Base-by-base conservation (phyloP, 2,329 filamentous ascomycete genomes). In the Ampelomyces quisqualis region DNA sequence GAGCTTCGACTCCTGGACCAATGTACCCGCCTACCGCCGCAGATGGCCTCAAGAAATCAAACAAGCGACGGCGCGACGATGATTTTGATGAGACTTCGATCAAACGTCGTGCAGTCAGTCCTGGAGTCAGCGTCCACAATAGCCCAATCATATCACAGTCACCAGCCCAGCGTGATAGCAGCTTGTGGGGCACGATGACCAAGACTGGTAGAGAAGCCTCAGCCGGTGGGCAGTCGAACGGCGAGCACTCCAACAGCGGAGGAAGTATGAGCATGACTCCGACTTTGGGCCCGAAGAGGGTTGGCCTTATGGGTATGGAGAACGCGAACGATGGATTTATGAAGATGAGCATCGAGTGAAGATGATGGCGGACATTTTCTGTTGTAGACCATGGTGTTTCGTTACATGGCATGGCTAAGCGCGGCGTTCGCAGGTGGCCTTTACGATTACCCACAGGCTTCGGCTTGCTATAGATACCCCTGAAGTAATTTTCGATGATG, bases 271-370 rank as follows among this genome's bases (percentile, higher is more conserved):
- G 50, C 42, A 61, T 68, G 56, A 69, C 66, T 3, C 68, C 68
- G 2, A 63, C 59, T 1, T 24, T 55, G 73, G 75, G 53, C 57
- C 73, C 35, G 72, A 77, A 55, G 79, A 60, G 65, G 38, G 53
- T 69, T 77, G 64, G 54, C 47, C 68, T 94, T 54, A 90, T 96
- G 69, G 89, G 90, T 1, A 96, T 97, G 90, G 86, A 81, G 13
- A 91, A 96, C 69, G 91, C 91, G n/a, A 89, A 89, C 64, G 91
- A 96, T 66, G 88, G 90, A 2, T 77, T 96, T 51, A 95, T 95
- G 85, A 90, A 91, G 58, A 93, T 97, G 87, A 95, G 88, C 68
- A 95, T 96, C 60, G 90, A 96, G 67, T 95, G 50, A 39, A 13
- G 21, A 24, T 15, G 34, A 28, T 26, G 32, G 27, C 27, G 4